Conservation (phyloP, 441 rosid species). For the Sinapis alba region DNA sequence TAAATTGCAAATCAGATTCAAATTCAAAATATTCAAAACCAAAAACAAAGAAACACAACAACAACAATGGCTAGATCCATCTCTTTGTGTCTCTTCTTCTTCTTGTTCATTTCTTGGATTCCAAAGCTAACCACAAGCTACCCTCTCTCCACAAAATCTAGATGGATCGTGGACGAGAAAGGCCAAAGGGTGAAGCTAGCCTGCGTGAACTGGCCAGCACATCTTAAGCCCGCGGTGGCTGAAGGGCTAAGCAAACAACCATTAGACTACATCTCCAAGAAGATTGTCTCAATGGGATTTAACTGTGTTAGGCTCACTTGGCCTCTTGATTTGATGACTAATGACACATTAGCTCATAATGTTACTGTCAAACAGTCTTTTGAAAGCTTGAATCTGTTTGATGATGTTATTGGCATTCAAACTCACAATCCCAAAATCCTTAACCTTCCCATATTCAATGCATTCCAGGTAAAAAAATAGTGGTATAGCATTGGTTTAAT, state of each 20-base stretch:
- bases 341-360: constrained; percentile 50
- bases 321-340: constrained; percentile 70
- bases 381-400: constrained; percentile 51
- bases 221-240: constrained; percentile 65
- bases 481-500: neutral
- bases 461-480: constrained; percentile 56
- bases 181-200: constrained; percentile 71
- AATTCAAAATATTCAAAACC: neutral
- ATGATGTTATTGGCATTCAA: constrained; percentile 58
- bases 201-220: constrained; percentile 80
- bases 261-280: constrained; percentile 46
- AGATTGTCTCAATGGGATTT: constrained; percentile 58
- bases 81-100: constrained; percentile 7
- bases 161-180: constrained; percentile 71
- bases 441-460: constrained; percentile 59
- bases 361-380: constrained; percentile 67
- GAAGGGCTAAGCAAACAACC: constrained; percentile 86
- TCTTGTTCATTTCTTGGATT: constrained; percentile 13
- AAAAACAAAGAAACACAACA: neutral
- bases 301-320: constrained; percentile 85
- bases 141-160: constrained; percentile 65
- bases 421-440: constrained; percentile 68
- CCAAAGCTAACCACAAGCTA: constrained; percentile 26
- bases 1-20: constrained; percentile 7
- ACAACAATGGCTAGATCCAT: constrained; percentile 7